Evolutionary conservation across 1,284 basidiomycete species (phyloP).

Genomic region (Irpex rosettiformis): DNA sequence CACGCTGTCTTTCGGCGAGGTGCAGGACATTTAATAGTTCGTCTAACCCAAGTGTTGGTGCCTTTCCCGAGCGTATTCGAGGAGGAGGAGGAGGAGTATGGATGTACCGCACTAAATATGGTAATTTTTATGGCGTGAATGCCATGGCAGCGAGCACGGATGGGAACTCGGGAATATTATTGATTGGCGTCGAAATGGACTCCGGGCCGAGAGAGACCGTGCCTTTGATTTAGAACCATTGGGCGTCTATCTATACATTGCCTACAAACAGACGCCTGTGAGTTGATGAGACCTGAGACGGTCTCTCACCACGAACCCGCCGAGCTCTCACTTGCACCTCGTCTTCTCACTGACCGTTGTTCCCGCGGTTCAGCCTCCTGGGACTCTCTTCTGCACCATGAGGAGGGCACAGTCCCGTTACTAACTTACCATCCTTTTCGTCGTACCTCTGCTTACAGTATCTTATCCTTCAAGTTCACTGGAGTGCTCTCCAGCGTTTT

Average conservation of each 20-base stretch:
- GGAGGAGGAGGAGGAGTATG: too few relatives aligned
- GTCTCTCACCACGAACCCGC: not conserved
- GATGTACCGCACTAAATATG: too few relatives aligned
- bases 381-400: not conserved
- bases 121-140: too few relatives aligned
- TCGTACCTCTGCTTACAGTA: too few relatives aligned
- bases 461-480: not conserved
- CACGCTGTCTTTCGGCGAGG: too few relatives aligned
- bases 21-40: too few relatives aligned
- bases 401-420: not conserved
- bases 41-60: too few relatives aligned
- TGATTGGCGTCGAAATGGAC: too few relatives aligned
- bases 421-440: not conserved
- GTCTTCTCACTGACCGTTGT: not conserved
- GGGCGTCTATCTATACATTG: not conserved
- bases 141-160: too few relatives aligned
- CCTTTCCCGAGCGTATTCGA: too few relatives aligned
- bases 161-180: too few relatives aligned
- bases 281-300: not conserved
- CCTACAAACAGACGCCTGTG: not conserved
- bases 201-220: not conserved
- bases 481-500: constrained; percentile 1
- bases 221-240: not conserved
- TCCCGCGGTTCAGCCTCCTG: not conserved
- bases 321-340: not conserved